A percentile compares a stretch with the other conserved stretches of the same genome.
phyloP scores from a whole-genome alignment of 768 basidiomycete genomes.

The Amanita muscaria region DNA sequence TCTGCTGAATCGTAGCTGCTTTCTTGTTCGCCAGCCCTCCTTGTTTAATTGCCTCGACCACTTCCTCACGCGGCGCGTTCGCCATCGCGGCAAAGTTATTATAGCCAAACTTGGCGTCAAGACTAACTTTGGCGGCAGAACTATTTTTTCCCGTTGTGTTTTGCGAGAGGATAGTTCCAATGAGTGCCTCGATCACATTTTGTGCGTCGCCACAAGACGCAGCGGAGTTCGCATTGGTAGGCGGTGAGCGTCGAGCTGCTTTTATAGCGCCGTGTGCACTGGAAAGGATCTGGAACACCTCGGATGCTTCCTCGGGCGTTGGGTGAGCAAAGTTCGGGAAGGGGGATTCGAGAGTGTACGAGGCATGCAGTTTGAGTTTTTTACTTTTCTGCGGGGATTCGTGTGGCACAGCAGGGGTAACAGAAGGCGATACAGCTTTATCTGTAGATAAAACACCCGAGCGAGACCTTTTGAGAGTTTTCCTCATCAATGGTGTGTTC shows the following conservation, averaged over 20 bases:
- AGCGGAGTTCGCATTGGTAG: conserved; percentile 26
- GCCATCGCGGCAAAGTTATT: conserved; percentile 45
- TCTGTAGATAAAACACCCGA: neutral
- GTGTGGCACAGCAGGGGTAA: neutral
- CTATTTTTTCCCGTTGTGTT: conserved; percentile 46
- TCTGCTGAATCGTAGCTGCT: conserved; percentile 42
- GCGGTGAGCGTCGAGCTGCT: neutral
- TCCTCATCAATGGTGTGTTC: neutral
- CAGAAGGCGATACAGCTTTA: neutral
- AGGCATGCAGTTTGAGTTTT: conserved; percentile 41
- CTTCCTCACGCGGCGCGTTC: conserved; percentile 27
- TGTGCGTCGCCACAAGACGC: conserved; percentile 36
- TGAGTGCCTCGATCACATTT: conserved; percentile 50
- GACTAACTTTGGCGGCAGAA: conserved; percentile 36
- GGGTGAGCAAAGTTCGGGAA: conserved; percentile 38
- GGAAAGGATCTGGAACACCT: conserved; percentile 33
- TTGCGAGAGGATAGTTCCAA: conserved; percentile 53
- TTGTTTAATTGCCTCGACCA: conserved; percentile 40
- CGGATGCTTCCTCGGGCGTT: conserved; percentile 31
- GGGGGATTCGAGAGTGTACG: conserved; percentile 34
- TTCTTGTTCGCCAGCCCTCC: conserved; percentile 58
- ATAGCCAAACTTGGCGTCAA: conserved; percentile 41
- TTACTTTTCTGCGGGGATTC: conserved; percentile 20
- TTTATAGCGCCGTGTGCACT: conserved; percentile 22
- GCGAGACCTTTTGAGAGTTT: neutral